Evolutionary conservation across 2,329 filamentous ascomycete species (phyloP).

Genomic region (Endothia cerciana): DNA sequence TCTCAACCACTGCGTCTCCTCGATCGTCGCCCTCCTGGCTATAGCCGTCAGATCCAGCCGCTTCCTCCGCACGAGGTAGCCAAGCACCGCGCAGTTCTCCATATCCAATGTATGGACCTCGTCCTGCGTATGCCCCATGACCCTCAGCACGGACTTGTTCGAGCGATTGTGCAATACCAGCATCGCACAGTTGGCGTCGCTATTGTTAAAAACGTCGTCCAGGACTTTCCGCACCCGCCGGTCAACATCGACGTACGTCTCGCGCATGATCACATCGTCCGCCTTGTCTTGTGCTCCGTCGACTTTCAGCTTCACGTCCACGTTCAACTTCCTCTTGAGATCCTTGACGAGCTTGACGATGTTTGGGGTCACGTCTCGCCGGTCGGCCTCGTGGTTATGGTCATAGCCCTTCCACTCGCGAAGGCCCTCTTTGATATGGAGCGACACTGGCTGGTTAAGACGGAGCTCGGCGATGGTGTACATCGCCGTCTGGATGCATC

Average conservation of each 20-base stretch:
- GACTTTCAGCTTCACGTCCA: background rate
- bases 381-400: slow-evolving; percentile 24
- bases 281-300: slow-evolving; percentile 10
- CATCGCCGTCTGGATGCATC: slow-evolving; percentile 26
- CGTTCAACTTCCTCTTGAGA: background rate
- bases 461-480: slow-evolving; percentile 10
- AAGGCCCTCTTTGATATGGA: slow-evolving; percentile 24
- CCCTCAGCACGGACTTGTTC: slow-evolving; percentile 23
- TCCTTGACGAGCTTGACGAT: slow-evolving; percentile 4
- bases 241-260: slow-evolving; percentile 26
- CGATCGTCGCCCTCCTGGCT: background rate
- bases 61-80: slow-evolving; percentile 19
- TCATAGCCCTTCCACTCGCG: slow-evolving; percentile 28
- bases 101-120: slow-evolving; percentile 9
- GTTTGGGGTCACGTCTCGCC: background rate
- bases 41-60: background rate
- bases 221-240: slow-evolving; percentile 21
- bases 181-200: slow-evolving; percentile 10
- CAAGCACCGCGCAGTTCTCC: slow-evolving; percentile 22
- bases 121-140: slow-evolving; percentile 22
- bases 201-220: slow-evolving; percentile 18
- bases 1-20: background rate
- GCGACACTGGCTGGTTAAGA: background rate
- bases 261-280: slow-evolving; percentile 13
- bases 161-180: slow-evolving; percentile 26